Evolutionary conservation across 768 basidiomycete species (phyloP).

Genomic region (Termitomyces sp.): DNA sequence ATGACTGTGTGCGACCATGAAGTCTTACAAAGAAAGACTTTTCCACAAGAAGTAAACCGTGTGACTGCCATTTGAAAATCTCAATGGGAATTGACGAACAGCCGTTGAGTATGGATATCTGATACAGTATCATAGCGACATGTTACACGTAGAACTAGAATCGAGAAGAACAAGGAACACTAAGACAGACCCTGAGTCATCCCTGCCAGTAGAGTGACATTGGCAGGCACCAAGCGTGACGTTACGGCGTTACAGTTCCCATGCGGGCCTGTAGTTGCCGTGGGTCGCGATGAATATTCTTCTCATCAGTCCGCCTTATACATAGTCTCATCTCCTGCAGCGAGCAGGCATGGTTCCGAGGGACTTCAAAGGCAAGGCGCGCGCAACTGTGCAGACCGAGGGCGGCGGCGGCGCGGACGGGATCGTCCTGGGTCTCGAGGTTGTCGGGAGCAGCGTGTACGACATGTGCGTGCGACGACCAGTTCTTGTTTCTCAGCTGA

Average conservation of each 20-base stretch:
- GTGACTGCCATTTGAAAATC: too few species aligned
- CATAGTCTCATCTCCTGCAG: not conserved
- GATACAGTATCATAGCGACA: too few species aligned
- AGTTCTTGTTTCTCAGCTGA: not conserved
- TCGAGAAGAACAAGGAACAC: too few species aligned
- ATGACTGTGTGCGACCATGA: too few species aligned
- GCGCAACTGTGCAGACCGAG: slow-evolving; percentile 16
- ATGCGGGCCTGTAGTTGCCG: not conserved
- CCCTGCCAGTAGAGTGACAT: too few species aligned
- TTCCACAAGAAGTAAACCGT: too few species aligned
- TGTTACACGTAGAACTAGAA: too few species aligned
- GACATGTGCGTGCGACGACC: slow-evolving; percentile 47
- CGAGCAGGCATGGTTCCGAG: slow-evolving; percentile 1
- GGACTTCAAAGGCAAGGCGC: slow-evolving; percentile 14
- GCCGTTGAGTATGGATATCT: too few species aligned
- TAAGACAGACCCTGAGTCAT: too few species aligned
- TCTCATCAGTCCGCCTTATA: not conserved
- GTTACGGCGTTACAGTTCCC: not conserved
- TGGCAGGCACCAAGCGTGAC: not conserved
- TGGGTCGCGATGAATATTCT: not conserved
- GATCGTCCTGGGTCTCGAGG: slow-evolving; percentile 49
- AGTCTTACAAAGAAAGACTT: too few species aligned
- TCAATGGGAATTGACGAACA: too few species aligned
- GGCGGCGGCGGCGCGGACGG: slow-evolving; percentile 48
- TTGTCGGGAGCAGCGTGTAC: slow-evolving; percentile 47